Evolutionary conservation across 2,329 filamentous ascomycete species (phyloP).

Genomic region (Colletotrichum sp.): DNA sequence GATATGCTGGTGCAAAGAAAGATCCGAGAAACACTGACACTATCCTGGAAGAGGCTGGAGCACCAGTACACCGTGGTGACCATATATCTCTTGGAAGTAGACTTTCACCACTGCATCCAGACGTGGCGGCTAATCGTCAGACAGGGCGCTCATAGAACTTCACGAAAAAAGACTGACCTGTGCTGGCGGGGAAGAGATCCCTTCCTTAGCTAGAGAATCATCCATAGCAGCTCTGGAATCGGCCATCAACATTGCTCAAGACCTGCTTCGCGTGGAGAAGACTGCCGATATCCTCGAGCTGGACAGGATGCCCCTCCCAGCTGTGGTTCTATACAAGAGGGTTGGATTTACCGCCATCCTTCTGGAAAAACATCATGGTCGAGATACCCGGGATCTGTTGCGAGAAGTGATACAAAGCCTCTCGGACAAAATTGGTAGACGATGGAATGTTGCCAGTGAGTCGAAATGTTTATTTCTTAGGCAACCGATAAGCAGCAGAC

Average conservation of each 20-base stretch:
- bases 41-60: not conserved
- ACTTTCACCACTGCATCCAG: not conserved
- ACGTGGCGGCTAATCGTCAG: not conserved
- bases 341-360: not conserved
- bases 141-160: not conserved
- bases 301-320: not conserved
- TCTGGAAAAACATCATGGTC: not conserved
- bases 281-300: not conserved
- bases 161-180: not conserved
- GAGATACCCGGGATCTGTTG: not conserved
- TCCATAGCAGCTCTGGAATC: not conserved
- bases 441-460: not conserved
- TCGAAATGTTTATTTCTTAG: not conserved
- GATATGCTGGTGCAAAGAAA: not conserved
- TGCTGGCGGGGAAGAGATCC: not conserved
- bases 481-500: rapidly evolving
- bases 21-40: not conserved
- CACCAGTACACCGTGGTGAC: not conserved
- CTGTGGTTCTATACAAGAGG: not conserved
- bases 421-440: not conserved
- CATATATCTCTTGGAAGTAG: not conserved
- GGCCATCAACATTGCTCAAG: not conserved
- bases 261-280: not conserved
- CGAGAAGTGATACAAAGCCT: not conserved
- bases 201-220: not conserved